Evolutionary conservation across 257 asterid genomes (phyloP), one percentile per base, ranked within the genome.

Genomic region (Linaria vulgaris): DNA sequence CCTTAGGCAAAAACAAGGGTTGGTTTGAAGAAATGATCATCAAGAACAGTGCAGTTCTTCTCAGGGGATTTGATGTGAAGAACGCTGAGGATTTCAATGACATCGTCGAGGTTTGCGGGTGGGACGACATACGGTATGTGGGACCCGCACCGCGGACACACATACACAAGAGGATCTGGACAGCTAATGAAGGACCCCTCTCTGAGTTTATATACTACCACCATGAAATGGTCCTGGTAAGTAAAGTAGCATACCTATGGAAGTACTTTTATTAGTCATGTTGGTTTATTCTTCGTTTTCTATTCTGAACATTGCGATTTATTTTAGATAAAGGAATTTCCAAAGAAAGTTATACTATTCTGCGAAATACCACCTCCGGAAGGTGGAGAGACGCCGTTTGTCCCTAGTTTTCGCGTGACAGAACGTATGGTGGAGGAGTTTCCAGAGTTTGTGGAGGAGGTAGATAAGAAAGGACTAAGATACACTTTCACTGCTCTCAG

Each of bases 61-160:
- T 89, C 2, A 67, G 95, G 66, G 95, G 94, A 9, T 89, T 84
- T 43, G 86, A 81, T 27, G 87, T 89, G 6, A 68, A 76, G 49
- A 71, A 73, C 38, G 94, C 91, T 0, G 78, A 69, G 58, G 83
- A 82, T 37, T 89, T 89, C 77, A 84, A 89, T 51, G 96, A 89
- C 49, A 72, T 89, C 15, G 76, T 89, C 13, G 95, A 89, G 64
- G 68, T 65, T 10, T 79, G 63, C 19, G 95, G 87, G 0, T 86
- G 95, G 96, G 95, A 89, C 8, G 85, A 89, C 30, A 89, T 89
- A 53, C 79, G 94, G 25, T 88, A 88, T 21, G 95, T 86, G 57
- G 96, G 96, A 15, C 96, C 96, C 14, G 96, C 95, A 0, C 96
- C 96, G 0, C 74, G 95, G 27, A 86, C 96, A 0, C 96, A 88